Evolutionary conservation across 2,329 filamentous ascomycete species (phyloP), one percentile per base, ranked within the genome.

Genomic region (Colletotrichum abscissum): DNA sequence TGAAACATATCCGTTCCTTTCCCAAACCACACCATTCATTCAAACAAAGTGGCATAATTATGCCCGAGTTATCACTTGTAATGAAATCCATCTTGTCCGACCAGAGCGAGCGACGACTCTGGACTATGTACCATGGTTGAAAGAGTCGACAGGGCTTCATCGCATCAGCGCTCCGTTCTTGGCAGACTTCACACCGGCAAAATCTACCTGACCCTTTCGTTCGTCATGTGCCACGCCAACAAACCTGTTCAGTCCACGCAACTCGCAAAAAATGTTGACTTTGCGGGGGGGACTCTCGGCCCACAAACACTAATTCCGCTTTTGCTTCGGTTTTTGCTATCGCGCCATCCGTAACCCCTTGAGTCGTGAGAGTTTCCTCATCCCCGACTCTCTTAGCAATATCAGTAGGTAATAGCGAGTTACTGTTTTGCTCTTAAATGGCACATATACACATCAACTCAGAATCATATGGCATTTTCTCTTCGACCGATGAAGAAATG

Each of bases 1-100:
- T 66, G 71, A 66, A 71, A 70, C 67, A 73, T 62, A 66, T 26
- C 65, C 19, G 46, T 71, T 62, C 38, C 62, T 62, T 52, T 66
- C 62, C 49, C 67, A 62, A 71, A 65, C 70, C 56, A 71, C 49
- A 24, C 33, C 14, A 49, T 57, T 63, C 64, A 73, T 58, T 28
- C 33, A 54, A 55, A 28, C 19, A 55, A 12, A 22, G 54, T 55
- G 38, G 6, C 38, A 35, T 69, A 46, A 30, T 12, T 11, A 55
- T 38, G 22, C 49, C 4, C 22, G 4, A 64, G 12, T 33, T 16
- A 19, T 42, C 14, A 24, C 22, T 22, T 26, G 16, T 5, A 14
- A 26, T 30, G 19, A 28, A 1, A n/a, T 35, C 11, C 22, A 24
- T n/a, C 14, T 19, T 46, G 12, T 24, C 16, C 7, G 38, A 19